A percentile compares a stretch with the other conserved stretches of the same genome.
phyloP scores from a whole-genome alignment of 2,329 filamentous ascomycete genomes.

The Fusarium sp. region DNA sequence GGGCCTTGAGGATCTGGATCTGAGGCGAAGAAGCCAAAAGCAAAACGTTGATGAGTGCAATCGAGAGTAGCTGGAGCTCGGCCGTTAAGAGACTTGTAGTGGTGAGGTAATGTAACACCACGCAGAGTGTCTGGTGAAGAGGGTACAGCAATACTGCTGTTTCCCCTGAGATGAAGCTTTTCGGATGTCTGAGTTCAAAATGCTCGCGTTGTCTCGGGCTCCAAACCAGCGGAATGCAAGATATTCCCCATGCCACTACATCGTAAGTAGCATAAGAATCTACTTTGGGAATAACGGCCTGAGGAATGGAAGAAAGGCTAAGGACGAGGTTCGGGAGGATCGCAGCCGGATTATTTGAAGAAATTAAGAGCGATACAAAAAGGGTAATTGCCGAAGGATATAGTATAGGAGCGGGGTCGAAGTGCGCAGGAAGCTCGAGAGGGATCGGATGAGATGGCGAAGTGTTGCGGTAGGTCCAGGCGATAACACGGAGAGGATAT shows the following conservation, averaged over 20 bases:
- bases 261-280: constrained; percentile 66
- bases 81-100: constrained; percentile 88
- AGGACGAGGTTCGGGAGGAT: constrained; percentile 85
- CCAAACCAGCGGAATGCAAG: constrained; percentile 70
- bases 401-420: constrained; percentile 90
- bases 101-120: constrained; percentile 79
- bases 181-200: constrained; percentile 48
- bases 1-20: constrained; percentile 81
- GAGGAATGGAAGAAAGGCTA: constrained; percentile 78
- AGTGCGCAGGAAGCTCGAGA: constrained; percentile 72
- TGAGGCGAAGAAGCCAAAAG: constrained; percentile 83
- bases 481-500: constrained; percentile 69
- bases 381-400: constrained; percentile 83
- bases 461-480: constrained; percentile 57
- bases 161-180: constrained; percentile 60
- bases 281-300: constrained; percentile 73
- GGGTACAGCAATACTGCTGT: constrained; percentile 76
- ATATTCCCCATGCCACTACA: constrained; percentile 79
- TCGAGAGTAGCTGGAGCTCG: constrained; percentile 87
- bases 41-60: constrained; percentile 81
- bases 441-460: constrained; percentile 52
- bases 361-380: constrained; percentile 78
- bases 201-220: constrained; percentile 27
- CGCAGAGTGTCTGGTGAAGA: constrained; percentile 79
- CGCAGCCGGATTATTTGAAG: constrained; percentile 65